Evolutionary conservation across 768 basidiomycete genomes (phyloP), one percentile per base, ranked within the genome.

Genomic region (Cantharellus anzutake): DNA sequence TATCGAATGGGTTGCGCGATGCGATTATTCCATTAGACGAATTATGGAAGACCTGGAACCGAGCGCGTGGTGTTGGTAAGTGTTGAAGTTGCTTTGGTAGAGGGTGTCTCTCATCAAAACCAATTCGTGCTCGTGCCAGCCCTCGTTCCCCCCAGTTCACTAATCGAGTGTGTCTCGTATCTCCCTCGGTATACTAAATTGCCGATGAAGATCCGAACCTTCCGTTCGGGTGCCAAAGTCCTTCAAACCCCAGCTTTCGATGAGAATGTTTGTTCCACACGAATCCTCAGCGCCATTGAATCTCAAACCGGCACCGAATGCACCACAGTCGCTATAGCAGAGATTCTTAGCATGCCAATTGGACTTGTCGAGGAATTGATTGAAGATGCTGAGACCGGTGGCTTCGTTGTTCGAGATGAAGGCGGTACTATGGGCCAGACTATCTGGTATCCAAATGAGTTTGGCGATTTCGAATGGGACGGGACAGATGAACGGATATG

Each of bases 41-140:
- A 70, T 86, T 86, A 0, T 97, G 92, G 92, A 88, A 88, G 37
- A 81, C 85, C 2, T 96, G 92, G 92, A 94, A 93, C 67, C 81
- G 92, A 60, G 91, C 89, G 3, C 73, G 92, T 64, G 92, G 92
- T 56, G 84, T 94, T 59, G 84, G 91, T 89, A 69, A 68, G 83
- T 68, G 29, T 4, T 29, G 5, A 29, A 29, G 20, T 29, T 29
- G 20, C 37, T 41, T 34, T 51, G 42, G 3, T 29, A 35, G 16
- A 4, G 39, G 20, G 20, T 29, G 20, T 29, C 20, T 29, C 20
- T 29, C 20, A 29, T 29, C 20, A 29, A 29, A 29, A 29, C 20
- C 2, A 29, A 41, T 20, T 16, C 48, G 5, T 41, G 37, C 3
- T 56, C 42, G 52, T 29, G 55, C 40, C 63, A 92, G 93, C 93